Conservation (phyloP, 169 alveolate species). For the Plasmodium relictum region DNA sequence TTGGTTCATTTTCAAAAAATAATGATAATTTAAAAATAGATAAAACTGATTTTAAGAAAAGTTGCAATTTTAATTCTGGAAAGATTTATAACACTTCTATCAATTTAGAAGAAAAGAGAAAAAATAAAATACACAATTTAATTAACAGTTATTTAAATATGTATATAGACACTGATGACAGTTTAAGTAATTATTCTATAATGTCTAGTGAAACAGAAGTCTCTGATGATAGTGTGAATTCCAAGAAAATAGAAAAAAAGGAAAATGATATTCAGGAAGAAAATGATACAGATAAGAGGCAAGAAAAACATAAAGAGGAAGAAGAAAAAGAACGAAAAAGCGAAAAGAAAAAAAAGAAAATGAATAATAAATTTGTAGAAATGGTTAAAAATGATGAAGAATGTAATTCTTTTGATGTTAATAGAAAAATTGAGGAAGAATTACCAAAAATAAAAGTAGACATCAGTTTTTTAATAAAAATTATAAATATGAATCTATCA, state of each 20-base stretch:
- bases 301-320: background rate
- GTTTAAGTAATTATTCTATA: constrained; percentile 60
- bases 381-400: background rate
- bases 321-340: constrained; percentile 7
- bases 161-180: constrained; percentile 23
- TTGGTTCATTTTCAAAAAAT: background rate
- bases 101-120: constrained; percentile 40
- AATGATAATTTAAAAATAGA: background rate
- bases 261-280: background rate
- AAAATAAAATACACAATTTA: constrained; percentile 47
- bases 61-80: background rate
- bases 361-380: background rate
- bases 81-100: background rate
- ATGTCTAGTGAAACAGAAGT: constrained; percentile 19
- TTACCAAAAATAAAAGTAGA: constrained; percentile 48
- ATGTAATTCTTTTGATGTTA: background rate
- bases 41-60: background rate
- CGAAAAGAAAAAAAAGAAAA: background rate
- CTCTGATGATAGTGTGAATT: background rate
- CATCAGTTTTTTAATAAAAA: constrained; percentile 25
- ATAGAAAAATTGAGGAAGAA: constrained; percentile 37
- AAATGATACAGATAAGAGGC: background rate
- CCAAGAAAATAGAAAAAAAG: constrained; percentile 1
- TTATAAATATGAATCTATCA: constrained; percentile 42
- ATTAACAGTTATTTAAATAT: constrained; percentile 47